A percentile compares a stretch with the other conserved stretches of the same genome.
Conservation (phyloP, 2,329 filamentous ascomycete species). For the Orbilia javanica region DNA sequence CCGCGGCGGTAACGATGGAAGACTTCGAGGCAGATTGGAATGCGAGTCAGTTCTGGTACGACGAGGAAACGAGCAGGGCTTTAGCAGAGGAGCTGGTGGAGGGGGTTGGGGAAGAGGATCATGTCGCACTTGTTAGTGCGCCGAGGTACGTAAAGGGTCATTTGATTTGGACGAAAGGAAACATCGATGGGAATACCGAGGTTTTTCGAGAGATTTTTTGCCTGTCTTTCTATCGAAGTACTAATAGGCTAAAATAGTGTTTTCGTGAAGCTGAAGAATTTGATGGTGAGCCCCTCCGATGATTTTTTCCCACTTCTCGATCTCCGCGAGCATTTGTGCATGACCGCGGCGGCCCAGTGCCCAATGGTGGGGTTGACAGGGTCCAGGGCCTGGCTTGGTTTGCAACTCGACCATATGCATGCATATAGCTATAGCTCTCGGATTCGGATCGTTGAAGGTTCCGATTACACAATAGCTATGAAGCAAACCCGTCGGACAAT, state of each 20-base stretch:
- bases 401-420: neutral
- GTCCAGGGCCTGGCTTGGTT: constrained; percentile 12
- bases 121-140: constrained; percentile 66
- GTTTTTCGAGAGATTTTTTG: constrained; percentile 3
- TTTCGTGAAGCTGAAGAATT: constrained; percentile 80
- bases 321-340: constrained; percentile 25
- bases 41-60: constrained; percentile 86
- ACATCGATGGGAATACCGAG: constrained; percentile 11
- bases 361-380: constrained; percentile 44
- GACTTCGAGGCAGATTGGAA: constrained; percentile 86
- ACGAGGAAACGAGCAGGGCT: constrained; percentile 76
- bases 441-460: constrained; percentile 50
- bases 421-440: constrained; percentile 41
- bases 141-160: constrained; percentile 40
- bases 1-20: constrained; percentile 72
- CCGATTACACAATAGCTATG: constrained; percentile 30
- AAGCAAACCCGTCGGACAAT: neutral
- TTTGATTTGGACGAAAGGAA: neutral
- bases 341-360: constrained; percentile 21
- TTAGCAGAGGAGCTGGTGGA: constrained; percentile 76
- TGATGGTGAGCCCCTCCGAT: constrained; percentile 68
- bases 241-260: constrained; percentile 69
- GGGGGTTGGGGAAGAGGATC: constrained; percentile 71
- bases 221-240: neutral
- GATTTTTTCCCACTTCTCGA: neutral